Percentiles rank a stretch among this genome's conserved stretches.
These are phyloP conservation scores for Davidsoniella neocaledoniae DNA, from an alignment of 2,329 filamentous ascomycete genomes.

Conservation along the genomic window DNA sequence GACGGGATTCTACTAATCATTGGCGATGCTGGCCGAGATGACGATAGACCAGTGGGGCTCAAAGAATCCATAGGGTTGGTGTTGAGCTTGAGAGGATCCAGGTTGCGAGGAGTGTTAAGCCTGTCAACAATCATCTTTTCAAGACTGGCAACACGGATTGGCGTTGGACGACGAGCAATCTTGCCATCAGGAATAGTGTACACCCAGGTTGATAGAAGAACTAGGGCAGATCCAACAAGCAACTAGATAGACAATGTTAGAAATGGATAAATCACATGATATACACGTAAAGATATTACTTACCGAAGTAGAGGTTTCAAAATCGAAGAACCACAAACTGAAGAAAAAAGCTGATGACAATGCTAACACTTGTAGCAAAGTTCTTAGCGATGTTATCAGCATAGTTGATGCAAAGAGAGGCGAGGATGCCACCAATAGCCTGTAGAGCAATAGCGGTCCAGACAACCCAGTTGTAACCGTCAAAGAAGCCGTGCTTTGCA, in stretches of 20 bases:
- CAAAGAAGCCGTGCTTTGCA: slow-evolving; percentile 73
- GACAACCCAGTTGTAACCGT: slow-evolving; percentile 83
- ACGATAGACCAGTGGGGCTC: slow-evolving; percentile 2
- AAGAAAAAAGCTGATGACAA: slow-evolving; percentile 70
- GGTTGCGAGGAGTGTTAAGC: slow-evolving; percentile 22
- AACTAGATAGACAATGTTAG: slow-evolving; percentile 40
- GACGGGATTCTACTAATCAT: slow-evolving; percentile 12
- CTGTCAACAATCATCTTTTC: slow-evolving; percentile 54
- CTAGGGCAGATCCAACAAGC: slow-evolving; percentile 59
- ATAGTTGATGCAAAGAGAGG: slow-evolving; percentile 26
- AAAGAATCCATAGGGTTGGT: slow-evolving; percentile 10
- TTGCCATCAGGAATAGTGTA: slow-evolving; percentile 53
- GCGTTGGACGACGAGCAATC: slow-evolving; percentile 36
- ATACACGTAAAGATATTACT: slow-evolving; percentile 20
- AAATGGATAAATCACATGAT: neutral
- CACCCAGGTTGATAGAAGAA: slow-evolving; percentile 68
- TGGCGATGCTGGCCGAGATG: slow-evolving; percentile 11
- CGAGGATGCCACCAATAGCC: slow-evolving; percentile 68
- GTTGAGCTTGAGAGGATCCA: slow-evolving; percentile 8
- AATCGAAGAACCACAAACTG: slow-evolving; percentile 73
- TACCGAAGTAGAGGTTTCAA: slow-evolving; percentile 56
- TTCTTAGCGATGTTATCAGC: slow-evolving; percentile 71
- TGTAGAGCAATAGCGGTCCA: slow-evolving; percentile 76
- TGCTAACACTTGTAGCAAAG: slow-evolving; percentile 83
- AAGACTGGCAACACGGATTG: slow-evolving; percentile 53